These are phyloP conservation scores for Trifolium pratense DNA, from an alignment of 306 rosid genomes.

Conservation along the genomic window DNA sequence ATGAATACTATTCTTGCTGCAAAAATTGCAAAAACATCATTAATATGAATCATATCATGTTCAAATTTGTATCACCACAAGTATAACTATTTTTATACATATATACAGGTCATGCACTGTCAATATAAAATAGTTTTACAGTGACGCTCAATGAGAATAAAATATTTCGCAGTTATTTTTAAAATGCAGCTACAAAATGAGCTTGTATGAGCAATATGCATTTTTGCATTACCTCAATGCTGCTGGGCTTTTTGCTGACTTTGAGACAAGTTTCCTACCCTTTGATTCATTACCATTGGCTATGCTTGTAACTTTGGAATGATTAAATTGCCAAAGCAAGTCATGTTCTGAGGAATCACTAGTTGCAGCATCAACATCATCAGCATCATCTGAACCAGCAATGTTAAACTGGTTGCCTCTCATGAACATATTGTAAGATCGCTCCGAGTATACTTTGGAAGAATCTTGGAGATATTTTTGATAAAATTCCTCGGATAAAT, in stretches of 20 bases:
- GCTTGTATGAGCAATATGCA: not conserved
- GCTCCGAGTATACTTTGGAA: constrained; percentile 66
- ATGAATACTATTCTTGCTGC: constrained; percentile 60
- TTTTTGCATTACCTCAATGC: constrained; percentile 66
- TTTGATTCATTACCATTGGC: constrained; percentile 64
- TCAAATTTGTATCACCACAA: not conserved
- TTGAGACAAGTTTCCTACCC: constrained; percentile 53
- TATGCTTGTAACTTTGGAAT: constrained; percentile 59
- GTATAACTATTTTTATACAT: not conserved
- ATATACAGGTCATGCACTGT: not conserved
- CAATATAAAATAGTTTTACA: not conserved
- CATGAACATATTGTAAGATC: constrained; percentile 65
- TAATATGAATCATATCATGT: constrained; percentile 23
- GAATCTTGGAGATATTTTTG: constrained; percentile 90
- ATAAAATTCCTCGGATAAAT: constrained; percentile 68
- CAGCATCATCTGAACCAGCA: constrained; percentile 72
- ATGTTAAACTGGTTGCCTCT: constrained; percentile 64
- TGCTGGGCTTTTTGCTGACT: constrained; percentile 67
- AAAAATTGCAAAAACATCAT: constrained; percentile 33
- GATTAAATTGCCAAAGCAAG: constrained; percentile 90
- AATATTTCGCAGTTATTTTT: not conserved
- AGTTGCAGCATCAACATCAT: constrained; percentile 90
- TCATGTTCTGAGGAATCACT: constrained; percentile 96
- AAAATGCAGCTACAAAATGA: not conserved
- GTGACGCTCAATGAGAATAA: not conserved